Evolutionary conservation across 768 basidiomycete species (phyloP), one percentile per base, ranked within the genome.

Genomic region (Cystobasidium tubakii): DNA sequence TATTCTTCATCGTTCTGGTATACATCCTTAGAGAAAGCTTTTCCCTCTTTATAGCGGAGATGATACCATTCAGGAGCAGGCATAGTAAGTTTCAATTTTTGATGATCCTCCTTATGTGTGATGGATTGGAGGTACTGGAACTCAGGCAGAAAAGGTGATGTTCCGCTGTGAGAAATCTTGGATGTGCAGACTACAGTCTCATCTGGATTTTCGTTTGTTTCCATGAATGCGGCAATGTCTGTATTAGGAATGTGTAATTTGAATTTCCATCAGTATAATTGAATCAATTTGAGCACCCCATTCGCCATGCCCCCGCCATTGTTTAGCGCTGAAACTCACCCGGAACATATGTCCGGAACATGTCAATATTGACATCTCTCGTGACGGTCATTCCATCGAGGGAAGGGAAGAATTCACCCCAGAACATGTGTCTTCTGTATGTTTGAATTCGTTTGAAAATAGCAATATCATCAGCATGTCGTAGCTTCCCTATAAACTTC

Each of bases 1-100:
- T 84, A 86, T 34, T 81, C 84, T 86, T 86, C 85, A 78, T 88
- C 88, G 78, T 83, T 85, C 60, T 83, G 82, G 81, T 89, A 89
- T 6, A 88, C 85, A 9, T 84, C 82, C 44, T 84, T 82, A 27
- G 76, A 63, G 63, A 75, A 77, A 0, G 78, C 76, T 69, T 76
- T 60, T 66, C 53, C 53, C 21, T 77, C 75, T 44, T 75, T 74
- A 70, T 79, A 76, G 15, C 78, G 75, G 42, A 79, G 75, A 69
- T 77, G 75, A 72, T 78, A 78, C 76, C 79, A 78, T 67, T 72
- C 86, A 1, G 89, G 89, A 0, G 88, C 86, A 74, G 86, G 87
- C 80, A 89, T 82, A 17, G 87, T 90, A 73, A 90, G 77, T 80
- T 91, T 90, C 80, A 90, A 84, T 77, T 84, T 83, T 77, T 84